Conservation (phyloP, 306 rosid species). For the Medicago lupulina region DNA sequence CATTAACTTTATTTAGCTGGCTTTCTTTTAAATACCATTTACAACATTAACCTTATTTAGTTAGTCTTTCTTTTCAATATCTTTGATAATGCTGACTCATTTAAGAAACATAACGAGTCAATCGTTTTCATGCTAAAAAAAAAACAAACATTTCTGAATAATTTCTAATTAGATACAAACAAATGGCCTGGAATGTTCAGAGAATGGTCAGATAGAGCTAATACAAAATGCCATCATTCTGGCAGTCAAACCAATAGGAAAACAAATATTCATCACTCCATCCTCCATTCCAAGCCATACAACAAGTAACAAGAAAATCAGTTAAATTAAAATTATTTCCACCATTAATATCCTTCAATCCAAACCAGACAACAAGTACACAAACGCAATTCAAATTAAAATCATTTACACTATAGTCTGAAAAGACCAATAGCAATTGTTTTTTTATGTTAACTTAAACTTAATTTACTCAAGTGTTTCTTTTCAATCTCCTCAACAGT, state of each 20-base stretch:
- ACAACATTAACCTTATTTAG: no score
- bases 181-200: neutral
- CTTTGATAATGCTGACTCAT: neutral
- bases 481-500: no score
- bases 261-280: constrained; percentile 45
- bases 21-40: neutral
- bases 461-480: no score
- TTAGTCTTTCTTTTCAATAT: no score
- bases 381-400: no score
- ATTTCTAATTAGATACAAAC: neutral
- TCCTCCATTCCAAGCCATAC: constrained; percentile 22
- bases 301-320: neutral
- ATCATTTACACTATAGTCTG: no score
- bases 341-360: constrained; percentile 6
- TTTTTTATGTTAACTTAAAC: no score
- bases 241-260: constrained; percentile 60
- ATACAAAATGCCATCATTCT: constrained; percentile 53
- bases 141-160: neutral
- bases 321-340: neutral
- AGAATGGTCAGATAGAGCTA: constrained; percentile 58
- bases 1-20: no score
- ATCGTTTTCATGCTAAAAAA: no score
- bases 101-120: neutral
- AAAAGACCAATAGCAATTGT: no score
- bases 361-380: neutral